Evolutionary conservation across 768 basidiomycete species (phyloP), one percentile per base, ranked within the genome.

Genomic region (Lanmaoa pseudosensibilis): DNA sequence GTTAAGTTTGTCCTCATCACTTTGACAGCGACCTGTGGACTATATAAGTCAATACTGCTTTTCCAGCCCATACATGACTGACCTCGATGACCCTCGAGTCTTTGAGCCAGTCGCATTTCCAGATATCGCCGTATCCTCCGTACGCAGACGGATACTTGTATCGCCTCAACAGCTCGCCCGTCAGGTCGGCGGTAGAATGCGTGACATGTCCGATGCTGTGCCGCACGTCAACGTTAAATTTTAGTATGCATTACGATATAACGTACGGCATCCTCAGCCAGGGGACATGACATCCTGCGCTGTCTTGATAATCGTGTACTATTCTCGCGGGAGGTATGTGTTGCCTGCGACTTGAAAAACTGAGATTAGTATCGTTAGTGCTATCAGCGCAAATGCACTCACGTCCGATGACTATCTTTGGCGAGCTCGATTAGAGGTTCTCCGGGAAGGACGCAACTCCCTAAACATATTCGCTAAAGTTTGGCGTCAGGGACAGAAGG

Each of bases 1-100:
- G 48, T 53, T 11, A 64, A 41, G 45, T 61, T 65, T 13, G 61
- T 67, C 50, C 67, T 57, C 36, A 67, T 57, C n/a, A 66, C 62
- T 34, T 69, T 69, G 21, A 69, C 67, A 4, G 66, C 67, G 13
- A 67, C 66, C 67, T 69, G 39, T n/a, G 16, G 19, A 45, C 39
- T 3, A 32, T n/a, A 25, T 41, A 36, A 6, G 33, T 58, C 21
- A 46, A 23, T 8, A 43, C 19, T 32, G 15, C 18, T 4, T 9
- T 18, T 16, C 15, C 4, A 12, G 12, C 11, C 15, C 10, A 25
- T 47, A n/a, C 10, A 13, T 13, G 16, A 62, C 58, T 39, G 23
- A 70, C 68, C 59, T 68, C 56, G 45, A 65, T 55, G 16, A 43
- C 46, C 25, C 58, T 54, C 2, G 48, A 54, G 46, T 66, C 60